A percentile compares a stretch with the other conserved stretches of the same genome.
Evolutionary conservation across 768 basidiomycete genomes (phyloP).

Genomic region (Cystobasidium tubakii): DNA sequence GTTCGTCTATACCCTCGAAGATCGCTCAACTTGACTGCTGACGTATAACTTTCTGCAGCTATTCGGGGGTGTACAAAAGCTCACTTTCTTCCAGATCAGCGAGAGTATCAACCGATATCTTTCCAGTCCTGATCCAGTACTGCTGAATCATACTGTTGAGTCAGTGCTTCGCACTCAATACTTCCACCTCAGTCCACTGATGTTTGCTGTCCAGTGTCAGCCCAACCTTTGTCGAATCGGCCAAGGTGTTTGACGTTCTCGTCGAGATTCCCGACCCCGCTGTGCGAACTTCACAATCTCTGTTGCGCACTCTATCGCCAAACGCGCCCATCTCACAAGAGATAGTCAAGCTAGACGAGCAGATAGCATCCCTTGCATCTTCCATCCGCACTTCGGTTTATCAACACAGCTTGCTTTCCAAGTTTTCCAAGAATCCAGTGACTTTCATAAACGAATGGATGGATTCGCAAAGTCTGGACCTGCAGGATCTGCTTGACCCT

Average conservation of each 20-base stretch:
- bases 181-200: no score
- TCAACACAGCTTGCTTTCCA: slow-evolving; percentile 10
- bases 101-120: slow-evolving; percentile 17
- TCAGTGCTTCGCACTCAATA: slow-evolving; percentile 13
- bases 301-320: slow-evolving; percentile 12
- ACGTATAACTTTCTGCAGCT: slow-evolving; percentile 14
- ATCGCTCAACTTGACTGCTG: background rate
- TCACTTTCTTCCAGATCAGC: slow-evolving; percentile 25
- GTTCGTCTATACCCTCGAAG: background rate
- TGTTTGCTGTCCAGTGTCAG: background rate
- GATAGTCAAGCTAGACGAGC: slow-evolving; percentile 22
- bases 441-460: slow-evolving; percentile 33
- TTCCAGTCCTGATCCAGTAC: slow-evolving; percentile 18
- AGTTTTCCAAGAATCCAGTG: slow-evolving; percentile 16
- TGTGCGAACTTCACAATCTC: background rate
- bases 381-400: slow-evolving; percentile 21
- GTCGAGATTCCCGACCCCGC: slow-evolving; percentile 32
- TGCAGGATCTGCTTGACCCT: slow-evolving; percentile 25
- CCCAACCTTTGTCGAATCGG: background rate
- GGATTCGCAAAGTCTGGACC: slow-evolving; percentile 19
- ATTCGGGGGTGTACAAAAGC: slow-evolving; percentile 30
- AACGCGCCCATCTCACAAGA: background rate
- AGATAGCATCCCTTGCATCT: background rate
- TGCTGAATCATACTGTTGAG: slow-evolving; percentile 30
- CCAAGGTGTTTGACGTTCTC: slow-evolving; percentile 14